These are phyloP conservation scores for Barbarea vulgaris DNA, from an alignment of 345 rosid species.

Conservation along the genomic window DNA sequence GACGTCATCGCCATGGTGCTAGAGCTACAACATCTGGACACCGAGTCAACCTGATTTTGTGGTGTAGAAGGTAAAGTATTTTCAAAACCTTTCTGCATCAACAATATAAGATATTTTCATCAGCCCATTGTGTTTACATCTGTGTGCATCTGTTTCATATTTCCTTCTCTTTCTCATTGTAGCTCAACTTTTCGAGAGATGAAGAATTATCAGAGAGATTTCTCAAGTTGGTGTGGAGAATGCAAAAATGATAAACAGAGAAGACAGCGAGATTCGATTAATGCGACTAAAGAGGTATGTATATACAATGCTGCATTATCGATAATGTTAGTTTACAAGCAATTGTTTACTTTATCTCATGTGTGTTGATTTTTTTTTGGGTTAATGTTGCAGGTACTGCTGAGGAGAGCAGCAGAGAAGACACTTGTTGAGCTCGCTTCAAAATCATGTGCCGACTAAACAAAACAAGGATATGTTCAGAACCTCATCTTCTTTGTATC, in stretches of 20 bases:
- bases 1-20: slow-evolving; percentile 97
- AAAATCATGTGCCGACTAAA: slow-evolving; percentile 34
- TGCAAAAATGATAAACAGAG: slow-evolving; percentile 63
- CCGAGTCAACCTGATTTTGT: slow-evolving; percentile 77
- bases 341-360: background rate
- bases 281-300: slow-evolving; percentile 42
- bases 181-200: slow-evolving; percentile 87
- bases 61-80: slow-evolving; percentile 86
- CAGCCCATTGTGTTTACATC: slow-evolving; percentile 7
- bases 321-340: slow-evolving; percentile 3
- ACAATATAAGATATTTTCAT: background rate
- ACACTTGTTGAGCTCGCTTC: slow-evolving; percentile 33
- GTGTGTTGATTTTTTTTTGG: no score
- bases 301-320: slow-evolving; percentile 5
- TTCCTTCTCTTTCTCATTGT: slow-evolving; percentile 15
- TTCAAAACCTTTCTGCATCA: background rate
- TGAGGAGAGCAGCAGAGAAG: slow-evolving; percentile 34
- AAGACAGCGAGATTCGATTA: slow-evolving; percentile 59
- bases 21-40: slow-evolving; percentile 84
- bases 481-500: slow-evolving; percentile 5
- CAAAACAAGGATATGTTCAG: background rate
- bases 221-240: slow-evolving; percentile 87
- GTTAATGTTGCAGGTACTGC: slow-evolving; percentile 24
- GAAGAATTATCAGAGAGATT: slow-evolving; percentile 82
- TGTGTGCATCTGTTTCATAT: background rate